Evolutionary conservation across 2,329 filamentous ascomycete genomes (phyloP).

Genomic region (Coniochaeta sp.): DNA sequence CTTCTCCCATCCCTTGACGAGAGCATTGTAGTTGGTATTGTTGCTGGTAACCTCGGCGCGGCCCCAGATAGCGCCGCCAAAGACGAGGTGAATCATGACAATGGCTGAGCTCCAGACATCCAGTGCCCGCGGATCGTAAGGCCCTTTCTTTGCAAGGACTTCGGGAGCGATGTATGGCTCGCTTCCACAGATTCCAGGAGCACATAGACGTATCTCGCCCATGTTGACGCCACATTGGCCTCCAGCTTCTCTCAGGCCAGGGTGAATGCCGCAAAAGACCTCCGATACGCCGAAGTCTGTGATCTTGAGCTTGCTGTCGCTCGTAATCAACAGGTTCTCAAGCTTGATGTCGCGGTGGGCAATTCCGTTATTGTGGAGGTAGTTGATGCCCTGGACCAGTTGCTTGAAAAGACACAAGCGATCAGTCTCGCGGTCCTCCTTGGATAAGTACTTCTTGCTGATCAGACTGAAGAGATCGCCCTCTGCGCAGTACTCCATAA

Average conservation of each 20-base stretch:
- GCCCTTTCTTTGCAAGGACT: slow-evolving; percentile 60
- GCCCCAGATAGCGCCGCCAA: slow-evolving; percentile 67
- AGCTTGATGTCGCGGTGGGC: slow-evolving; percentile 88
- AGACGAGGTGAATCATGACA: slow-evolving; percentile 71
- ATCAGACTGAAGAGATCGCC: slow-evolving; percentile 76
- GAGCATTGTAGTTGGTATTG: slow-evolving; percentile 54
- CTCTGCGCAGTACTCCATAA: slow-evolving; percentile 86
- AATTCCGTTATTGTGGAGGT: slow-evolving; percentile 77
- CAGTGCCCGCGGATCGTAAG: slow-evolving; percentile 67
- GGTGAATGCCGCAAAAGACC: slow-evolving; percentile 76
- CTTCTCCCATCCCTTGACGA: slow-evolving; percentile 60
- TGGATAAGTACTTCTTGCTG: slow-evolving; percentile 60
- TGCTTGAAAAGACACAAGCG: slow-evolving; percentile 86
- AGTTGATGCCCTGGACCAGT: slow-evolving; percentile 71
- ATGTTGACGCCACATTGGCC: slow-evolving; percentile 70
- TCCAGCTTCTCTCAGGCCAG: slow-evolving; percentile 64
- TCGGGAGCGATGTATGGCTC: slow-evolving; percentile 84
- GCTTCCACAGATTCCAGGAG: slow-evolving; percentile 77
- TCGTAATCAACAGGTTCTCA: slow-evolving; percentile 75
- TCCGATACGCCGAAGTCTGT: slow-evolving; percentile 88
- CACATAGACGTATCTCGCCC: slow-evolving; percentile 62
- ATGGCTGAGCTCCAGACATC: slow-evolving; percentile 85
- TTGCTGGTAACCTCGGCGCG: slow-evolving; percentile 48
- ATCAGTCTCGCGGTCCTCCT: slow-evolving; percentile 58
- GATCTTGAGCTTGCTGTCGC: slow-evolving; percentile 78